Evolutionary conservation across 2,329 filamentous ascomycete species (phyloP), one percentile per base, ranked within the genome.

Genomic region (Purpureocillium takamizusanense): DNA sequence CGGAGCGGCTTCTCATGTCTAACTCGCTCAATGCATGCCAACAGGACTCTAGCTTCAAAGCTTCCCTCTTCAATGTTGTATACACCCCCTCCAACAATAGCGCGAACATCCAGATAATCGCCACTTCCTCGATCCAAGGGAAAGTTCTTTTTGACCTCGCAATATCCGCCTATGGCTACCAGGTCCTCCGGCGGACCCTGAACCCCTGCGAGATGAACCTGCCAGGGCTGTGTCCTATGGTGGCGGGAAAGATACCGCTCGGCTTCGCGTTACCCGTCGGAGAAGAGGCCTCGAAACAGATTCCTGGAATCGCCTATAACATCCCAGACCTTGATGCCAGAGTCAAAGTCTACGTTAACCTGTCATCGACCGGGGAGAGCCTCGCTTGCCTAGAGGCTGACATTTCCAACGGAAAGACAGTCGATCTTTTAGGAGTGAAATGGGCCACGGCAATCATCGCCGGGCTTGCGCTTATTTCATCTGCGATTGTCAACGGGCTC

Each of bases 311-410:
- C 54, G 85, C 87, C 37, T 97, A 92, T 65, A 82, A 75, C 36
- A 83, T 97, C 31, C 89, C 89, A 35, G 90, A 95, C 69, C 72
- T 95, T 38, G 90, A 97, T 60, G 88, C 87, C 44, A 82, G 78
- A 36, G 84, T 95, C 37, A 79, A 76, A 52, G 78, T 95, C 52
- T 81, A 80, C 52, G 86, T 95, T 69, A 90, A 86, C 57, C 71
- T 76, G 47, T 81, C 76, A 6, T 65, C 73, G 31, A 67, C 65
- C 7, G 70, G 72, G 37, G 65, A 74, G 36, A 78, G 73, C 51
- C 75, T 94, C 37, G 87, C 89, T 40, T 97, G 90, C 59, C 79
- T 95, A 37, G 84, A 95, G 66, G 88, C 88, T 35, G 71, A 81
- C 44, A 72, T 95, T 38, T 94, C 87, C 49, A 97, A 95, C 60